A percentile compares a stretch with the other conserved stretches of the same genome.
phyloP scores from a whole-genome alignment of 1,284 basidiomycete genomes.

The Pascua guehoae region DNA sequence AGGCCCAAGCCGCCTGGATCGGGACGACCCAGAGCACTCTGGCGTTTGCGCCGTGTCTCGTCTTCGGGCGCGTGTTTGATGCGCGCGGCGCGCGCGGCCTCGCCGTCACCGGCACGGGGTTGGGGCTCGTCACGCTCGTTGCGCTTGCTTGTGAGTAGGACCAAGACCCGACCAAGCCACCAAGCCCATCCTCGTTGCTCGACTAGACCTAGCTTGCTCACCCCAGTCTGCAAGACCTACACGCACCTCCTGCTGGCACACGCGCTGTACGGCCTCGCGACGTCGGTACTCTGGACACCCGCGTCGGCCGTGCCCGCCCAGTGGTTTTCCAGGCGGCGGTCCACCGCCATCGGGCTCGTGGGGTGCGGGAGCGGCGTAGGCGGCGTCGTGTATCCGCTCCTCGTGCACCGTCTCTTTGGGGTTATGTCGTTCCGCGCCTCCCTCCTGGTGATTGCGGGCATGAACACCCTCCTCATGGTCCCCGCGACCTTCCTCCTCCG shows the following conservation, averaged over 20 bases:
- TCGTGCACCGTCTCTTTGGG: constrained; percentile 15
- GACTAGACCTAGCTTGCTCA: constrained; percentile 11
- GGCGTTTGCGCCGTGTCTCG: constrained; percentile 21
- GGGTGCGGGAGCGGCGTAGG: constrained; percentile 42
- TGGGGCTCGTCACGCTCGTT: constrained; percentile 18
- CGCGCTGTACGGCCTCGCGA: constrained; percentile 37
- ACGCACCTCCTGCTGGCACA: constrained; percentile 45
- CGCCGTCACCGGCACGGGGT: constrained; percentile 17
- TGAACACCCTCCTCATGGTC: constrained; percentile 21
- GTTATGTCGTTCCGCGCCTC: constrained; percentile 10
- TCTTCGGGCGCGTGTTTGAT: constrained; percentile 26
- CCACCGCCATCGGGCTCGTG: constrained; percentile 42
- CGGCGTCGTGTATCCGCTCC: constrained; percentile 44
- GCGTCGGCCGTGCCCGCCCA: constrained; percentile 40
- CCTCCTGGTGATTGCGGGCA: constrained; percentile 23
- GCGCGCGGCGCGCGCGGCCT: constrained; percentile 21
- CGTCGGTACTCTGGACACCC: constrained; percentile 37
- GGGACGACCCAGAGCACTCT: constrained; percentile 25
- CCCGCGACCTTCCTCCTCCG: constrained; percentile 22
- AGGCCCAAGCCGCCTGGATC: constrained; percentile 16
- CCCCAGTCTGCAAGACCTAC: constrained; percentile 30
- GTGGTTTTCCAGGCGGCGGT: constrained; percentile 38
- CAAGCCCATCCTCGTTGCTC: constrained; percentile 11
- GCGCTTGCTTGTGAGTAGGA: constrained; percentile 24
- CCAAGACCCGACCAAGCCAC: background rate